Evolutionary conservation across 2,329 filamentous ascomycete genomes (phyloP), one percentile per base, ranked within the genome.

Genomic region (Talaromyces funiculosus): DNA sequence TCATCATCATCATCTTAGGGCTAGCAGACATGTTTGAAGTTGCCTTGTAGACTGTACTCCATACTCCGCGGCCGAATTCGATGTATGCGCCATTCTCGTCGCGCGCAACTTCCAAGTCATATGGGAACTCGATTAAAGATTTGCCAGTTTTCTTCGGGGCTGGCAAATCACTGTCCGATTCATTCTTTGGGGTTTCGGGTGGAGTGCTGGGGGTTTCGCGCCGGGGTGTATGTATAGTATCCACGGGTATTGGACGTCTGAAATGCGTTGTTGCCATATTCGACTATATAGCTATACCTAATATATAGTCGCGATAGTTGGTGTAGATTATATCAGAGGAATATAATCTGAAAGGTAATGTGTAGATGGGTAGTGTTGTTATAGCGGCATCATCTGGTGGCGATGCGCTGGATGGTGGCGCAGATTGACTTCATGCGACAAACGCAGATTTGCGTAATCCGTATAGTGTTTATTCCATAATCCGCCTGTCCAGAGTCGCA

Each of bases 1-100:
- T 24, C 31, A 53, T 33, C 31, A 9, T 7, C 22, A 2, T n/a
- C 45, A 20, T 7, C 6, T 38, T 18, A 33, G 38, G 18, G 1
- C 20, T 68, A 53, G 16, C 59, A 29, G 64, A 35, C 18, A 61
- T 62, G 20, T 55, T 66, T 12, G 70, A 68, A 4, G 63, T 69
- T 10, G 77, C 79, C 62, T 75, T 76, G 67, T 77, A 79, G 18
- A 81, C 79, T 18, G 72, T 73, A 62, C 78, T 80, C 78, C 78
- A 81, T 18, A 72, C 77, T 24, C 79, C 79, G 38, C 71, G 72
- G 24, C 78, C 79, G 57, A 76, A 79, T 57, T 77, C 72, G 18
- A 75, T 55, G 7, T 66, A 69, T 14, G 65, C 66, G 16, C 71
- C 71, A 56, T 72, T 70, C 8, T 7, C 14, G 53, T 60, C 63